These are phyloP conservation scores for Psilocybe sp. DNA, from an alignment of 768 basidiomycete genomes.

Conservation along the genomic window DNA sequence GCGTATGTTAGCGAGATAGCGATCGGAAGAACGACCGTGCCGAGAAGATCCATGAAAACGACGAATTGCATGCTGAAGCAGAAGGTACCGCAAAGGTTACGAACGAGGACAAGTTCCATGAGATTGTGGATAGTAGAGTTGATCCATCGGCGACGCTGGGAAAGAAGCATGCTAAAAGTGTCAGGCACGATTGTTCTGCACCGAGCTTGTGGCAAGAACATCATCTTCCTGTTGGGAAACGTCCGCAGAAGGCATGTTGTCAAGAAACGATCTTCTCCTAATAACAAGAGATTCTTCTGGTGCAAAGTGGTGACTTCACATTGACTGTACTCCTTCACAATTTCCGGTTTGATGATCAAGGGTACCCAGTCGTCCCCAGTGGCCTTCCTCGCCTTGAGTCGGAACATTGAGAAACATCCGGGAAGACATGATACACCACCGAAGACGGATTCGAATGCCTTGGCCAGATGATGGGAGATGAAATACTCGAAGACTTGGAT, in stretches of 20 bases:
- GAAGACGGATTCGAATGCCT: conserved; percentile 98
- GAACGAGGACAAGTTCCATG: conserved; percentile 97
- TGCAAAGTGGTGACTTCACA: conserved; percentile 91
- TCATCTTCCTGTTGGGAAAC: conserved; percentile 99
- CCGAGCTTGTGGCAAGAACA: conserved; percentile 95
- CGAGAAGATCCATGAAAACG: conserved; percentile 94
- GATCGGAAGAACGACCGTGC: conserved; percentile 89
- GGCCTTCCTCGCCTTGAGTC: conserved; percentile 87
- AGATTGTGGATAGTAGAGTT: conserved; percentile 99
- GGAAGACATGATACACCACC: conserved; percentile 99
- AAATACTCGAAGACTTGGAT: conserved; percentile 99
- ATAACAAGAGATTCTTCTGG: conserved; percentile 93
- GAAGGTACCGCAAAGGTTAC: conserved; percentile 97
- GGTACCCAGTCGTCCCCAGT: conserved; percentile 97
- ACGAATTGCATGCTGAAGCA: conserved; percentile 99
- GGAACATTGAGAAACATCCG: conserved; percentile 99
- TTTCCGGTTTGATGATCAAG: conserved; percentile 93
- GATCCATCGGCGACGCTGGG: conserved; percentile 98
- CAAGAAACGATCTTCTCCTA: conserved; percentile 98
- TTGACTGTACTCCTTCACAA: conserved; percentile 96
- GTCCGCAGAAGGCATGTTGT: conserved; percentile 95
- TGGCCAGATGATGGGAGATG: conserved; percentile 97
- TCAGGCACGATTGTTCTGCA: conserved; percentile 97
- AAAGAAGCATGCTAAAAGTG: conserved; percentile 88
- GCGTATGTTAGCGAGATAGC: conserved; percentile 90